phyloP scores from a whole-genome alignment of 2,329 filamentous ascomycete genomes.

The Dothideomycetes sp. region DNA sequence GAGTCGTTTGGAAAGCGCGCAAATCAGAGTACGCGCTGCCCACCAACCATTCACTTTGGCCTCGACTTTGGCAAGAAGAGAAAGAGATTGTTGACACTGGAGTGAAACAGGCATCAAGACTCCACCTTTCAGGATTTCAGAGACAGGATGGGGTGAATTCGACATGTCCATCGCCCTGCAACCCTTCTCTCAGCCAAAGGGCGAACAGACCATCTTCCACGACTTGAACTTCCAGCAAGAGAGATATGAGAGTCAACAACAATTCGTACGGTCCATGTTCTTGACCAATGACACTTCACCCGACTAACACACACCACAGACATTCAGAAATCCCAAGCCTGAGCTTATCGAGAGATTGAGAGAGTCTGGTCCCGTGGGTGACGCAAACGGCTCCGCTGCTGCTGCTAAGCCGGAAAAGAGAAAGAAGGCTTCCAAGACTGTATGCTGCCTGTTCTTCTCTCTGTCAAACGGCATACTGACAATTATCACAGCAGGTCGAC shows the following conservation, averaged over 20 bases:
- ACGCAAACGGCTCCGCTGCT: conserved; percentile 51
- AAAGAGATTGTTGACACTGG: neutral
- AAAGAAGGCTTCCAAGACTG: conserved; percentile 37
- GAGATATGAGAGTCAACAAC: conserved; percentile 74
- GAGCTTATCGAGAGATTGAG: conserved; percentile 69
- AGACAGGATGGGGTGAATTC: conserved; percentile 98
- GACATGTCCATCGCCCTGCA: conserved; percentile 82
- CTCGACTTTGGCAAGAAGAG: neutral
- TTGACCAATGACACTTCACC: neutral
- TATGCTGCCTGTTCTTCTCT: neutral
- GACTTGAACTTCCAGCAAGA: conserved; percentile 84
- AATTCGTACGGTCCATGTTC: conserved; percentile 48
- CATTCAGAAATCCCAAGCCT: conserved; percentile 88
- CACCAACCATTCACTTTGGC: neutral
- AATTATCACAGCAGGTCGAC: conserved; percentile 48
- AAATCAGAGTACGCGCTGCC: conserved; percentile 60
- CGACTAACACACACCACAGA: conserved; percentile 31
- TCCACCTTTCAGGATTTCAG: conserved; percentile 78
- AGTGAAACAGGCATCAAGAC: conserved; percentile 60
- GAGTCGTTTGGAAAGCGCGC: conserved; percentile 80
- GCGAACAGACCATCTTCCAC: conserved; percentile 69
- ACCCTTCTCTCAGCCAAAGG: conserved; percentile 64
- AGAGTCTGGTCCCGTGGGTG: conserved; percentile 68
- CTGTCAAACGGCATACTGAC: too few relatives aligned
- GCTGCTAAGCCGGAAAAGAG: conserved; percentile 63